phyloP scores from a whole-genome alignment of 1,284 basidiomycete genomes.

The Ceratobasidium sp. region DNA sequence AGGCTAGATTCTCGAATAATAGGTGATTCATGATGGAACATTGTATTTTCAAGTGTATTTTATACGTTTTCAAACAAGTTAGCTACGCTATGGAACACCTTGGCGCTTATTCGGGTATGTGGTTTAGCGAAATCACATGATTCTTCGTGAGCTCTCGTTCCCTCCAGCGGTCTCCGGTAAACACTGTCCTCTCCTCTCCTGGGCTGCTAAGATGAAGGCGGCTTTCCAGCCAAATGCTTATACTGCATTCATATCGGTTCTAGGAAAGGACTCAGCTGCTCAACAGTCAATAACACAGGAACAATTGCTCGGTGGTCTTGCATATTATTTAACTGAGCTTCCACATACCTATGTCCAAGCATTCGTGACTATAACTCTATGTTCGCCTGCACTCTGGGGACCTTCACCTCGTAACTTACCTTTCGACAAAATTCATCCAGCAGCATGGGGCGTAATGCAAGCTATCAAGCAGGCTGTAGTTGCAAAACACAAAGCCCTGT shows the following conservation, averaged over 20 bases:
- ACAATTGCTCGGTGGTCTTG: constrained; percentile 41
- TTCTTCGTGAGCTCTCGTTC: neutral
- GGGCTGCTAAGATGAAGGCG: constrained; percentile 1
- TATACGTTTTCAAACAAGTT: neutral
- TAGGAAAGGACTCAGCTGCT: constrained; percentile 13
- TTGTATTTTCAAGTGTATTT: constrained; percentile 2
- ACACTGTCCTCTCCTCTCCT: neutral
- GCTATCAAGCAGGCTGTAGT: constrained; percentile 31
- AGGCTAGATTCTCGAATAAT: neutral
- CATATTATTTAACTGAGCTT: constrained; percentile 44
- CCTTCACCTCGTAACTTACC: constrained; percentile 1
- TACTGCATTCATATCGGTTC: constrained; percentile 17
- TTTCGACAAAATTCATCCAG: constrained; percentile 17
- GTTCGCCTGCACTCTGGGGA: constrained; percentile 47
- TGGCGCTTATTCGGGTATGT: constrained; percentile 35
- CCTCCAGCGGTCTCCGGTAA: neutral
- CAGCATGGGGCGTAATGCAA: constrained; percentile 29
- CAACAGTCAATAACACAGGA: constrained; percentile 26
- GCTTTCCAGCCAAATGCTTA: constrained; percentile 17
- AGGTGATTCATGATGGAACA: too few species aligned
- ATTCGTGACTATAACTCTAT: constrained; percentile 42
- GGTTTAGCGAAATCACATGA: constrained; percentile 32
- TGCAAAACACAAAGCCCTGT: constrained; percentile 32
- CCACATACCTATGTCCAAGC: constrained; percentile 43
- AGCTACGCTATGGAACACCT: neutral